Percentiles rank a stretch among this genome's conserved stretches.
These are phyloP conservation scores for Cyphellophora attinorum DNA, from an alignment of 2,329 filamentous ascomycete genomes.

Conservation along the genomic window DNA sequence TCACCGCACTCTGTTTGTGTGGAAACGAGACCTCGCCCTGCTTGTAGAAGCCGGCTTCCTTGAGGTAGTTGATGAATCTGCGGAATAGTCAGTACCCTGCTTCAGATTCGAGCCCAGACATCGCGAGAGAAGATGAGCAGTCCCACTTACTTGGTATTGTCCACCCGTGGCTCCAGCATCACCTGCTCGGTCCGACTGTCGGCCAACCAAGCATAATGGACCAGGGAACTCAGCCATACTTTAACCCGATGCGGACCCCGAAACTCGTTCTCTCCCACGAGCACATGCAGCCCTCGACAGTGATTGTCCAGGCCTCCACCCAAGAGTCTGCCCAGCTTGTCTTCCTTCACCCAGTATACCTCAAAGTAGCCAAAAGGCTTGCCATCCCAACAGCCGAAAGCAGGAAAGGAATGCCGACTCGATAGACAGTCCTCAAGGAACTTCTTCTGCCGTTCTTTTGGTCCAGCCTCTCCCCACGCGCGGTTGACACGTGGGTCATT, in stretches of 20 bases:
- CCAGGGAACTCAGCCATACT: constrained; percentile 72
- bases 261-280: constrained; percentile 89
- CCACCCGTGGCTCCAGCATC: constrained; percentile 79
- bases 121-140: neutral
- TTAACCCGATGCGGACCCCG: constrained; percentile 66
- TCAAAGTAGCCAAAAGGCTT: constrained; percentile 96
- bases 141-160: constrained; percentile 69
- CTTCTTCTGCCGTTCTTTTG: constrained; percentile 45
- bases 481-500: constrained; percentile 69
- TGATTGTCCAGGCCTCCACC: constrained; percentile 61
- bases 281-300: constrained; percentile 77
- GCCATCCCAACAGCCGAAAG: constrained; percentile 87
- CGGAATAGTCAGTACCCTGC: constrained; percentile 3
- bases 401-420: constrained; percentile 72
- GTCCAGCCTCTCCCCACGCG: constrained; percentile 70
- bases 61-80: constrained; percentile 62
- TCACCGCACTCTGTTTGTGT: constrained; percentile 84
- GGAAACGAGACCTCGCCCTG: constrained; percentile 79
- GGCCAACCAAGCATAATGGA: constrained; percentile 74
- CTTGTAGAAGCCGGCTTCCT: constrained; percentile 69
- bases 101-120: neutral
- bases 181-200: constrained; percentile 76
- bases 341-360: constrained; percentile 97
- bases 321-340: constrained; percentile 62
- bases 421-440: constrained; percentile 61